Percentiles rank a stretch among this genome's conserved stretches.
These are phyloP conservation scores for Phytophthora pini DNA, from an alignment of 352 stramenopile species.

Conservation along the genomic window DNA sequence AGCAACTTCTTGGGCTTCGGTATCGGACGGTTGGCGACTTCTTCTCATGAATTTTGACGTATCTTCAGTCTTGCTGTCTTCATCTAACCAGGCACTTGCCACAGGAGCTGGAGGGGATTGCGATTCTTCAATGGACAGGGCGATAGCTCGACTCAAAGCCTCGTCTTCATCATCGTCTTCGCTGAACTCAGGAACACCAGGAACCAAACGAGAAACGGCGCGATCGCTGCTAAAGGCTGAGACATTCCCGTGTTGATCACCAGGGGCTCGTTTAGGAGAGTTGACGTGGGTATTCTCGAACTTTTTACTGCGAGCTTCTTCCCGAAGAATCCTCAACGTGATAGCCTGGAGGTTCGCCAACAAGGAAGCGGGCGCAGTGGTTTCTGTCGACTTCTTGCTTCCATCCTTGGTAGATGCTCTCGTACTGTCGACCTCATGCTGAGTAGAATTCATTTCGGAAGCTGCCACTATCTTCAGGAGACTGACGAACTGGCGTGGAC, in stretches of 20 bases:
- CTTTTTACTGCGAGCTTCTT: slow-evolving; percentile 57
- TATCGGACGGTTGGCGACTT: slow-evolving; percentile 60
- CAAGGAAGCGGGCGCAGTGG: slow-evolving; percentile 42
- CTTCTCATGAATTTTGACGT: slow-evolving; percentile 7
- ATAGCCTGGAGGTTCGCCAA: slow-evolving; percentile 60
- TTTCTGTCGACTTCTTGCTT: slow-evolving; percentile 11
- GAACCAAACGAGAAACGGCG: not conserved
- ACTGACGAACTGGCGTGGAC: slow-evolving; percentile 78
- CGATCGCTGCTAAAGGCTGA: slow-evolving; percentile 2
- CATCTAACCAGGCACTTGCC: slow-evolving; percentile 7
- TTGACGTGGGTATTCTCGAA: slow-evolving; percentile 12
- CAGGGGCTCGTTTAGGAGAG: slow-evolving; percentile 5
- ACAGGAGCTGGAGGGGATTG: slow-evolving; percentile 7
- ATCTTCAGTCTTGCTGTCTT: slow-evolving; percentile 52
- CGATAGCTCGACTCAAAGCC: slow-evolving; percentile 48
- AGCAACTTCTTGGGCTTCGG: slow-evolving; percentile 65
- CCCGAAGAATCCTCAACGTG: slow-evolving; percentile 57
- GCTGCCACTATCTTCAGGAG: slow-evolving; percentile 84
- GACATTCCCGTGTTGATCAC: not conserved
- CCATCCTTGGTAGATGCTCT: not conserved
- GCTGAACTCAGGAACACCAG: slow-evolving; percentile 11
- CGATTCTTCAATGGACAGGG: slow-evolving; percentile 49
- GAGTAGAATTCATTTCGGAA: slow-evolving; percentile 71
- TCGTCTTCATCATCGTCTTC: slow-evolving; percentile 34
- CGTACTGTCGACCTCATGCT: slow-evolving; percentile 23